Base-by-base conservation (phyloP, 225 moss, liverwort and hornwort species). In the Rhytidiadelphus loreus region DNA sequence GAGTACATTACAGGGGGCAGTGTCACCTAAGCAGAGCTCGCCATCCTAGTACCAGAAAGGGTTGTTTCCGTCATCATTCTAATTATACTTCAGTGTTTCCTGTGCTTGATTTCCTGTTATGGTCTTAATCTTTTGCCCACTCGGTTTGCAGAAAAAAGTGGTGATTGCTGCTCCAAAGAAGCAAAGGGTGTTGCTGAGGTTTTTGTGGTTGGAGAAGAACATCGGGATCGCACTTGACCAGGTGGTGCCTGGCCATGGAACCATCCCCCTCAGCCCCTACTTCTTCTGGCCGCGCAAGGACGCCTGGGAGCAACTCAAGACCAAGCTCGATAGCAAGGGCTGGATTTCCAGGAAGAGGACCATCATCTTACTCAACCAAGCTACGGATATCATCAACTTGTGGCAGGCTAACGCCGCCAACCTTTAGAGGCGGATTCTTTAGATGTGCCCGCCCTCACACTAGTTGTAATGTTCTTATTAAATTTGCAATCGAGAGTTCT, bases 231-330 rank as follows among this genome's bases (percentile, higher is more conserved):
- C 97, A 59, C 94, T 99, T 20, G 98, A 99, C 88, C 98, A 99
- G 93, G 97, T 95, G 60, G 95, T 99, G 33, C 97, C 97, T 50
- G 97, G 97, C n/a, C 97, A 99, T 86, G 98, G 98, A 91, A 95
- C 94, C 71, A 93, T 99, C 77, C 98, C 98, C 53, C 94, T 99
- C 53, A 95, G 98, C 81, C 98, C 98, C 13, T 99, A 96, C 94
- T 99, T 94, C 92, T 97, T 99, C 81, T 99, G 98, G 98, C 98
- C 98, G 35, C 96, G 97, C 88, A 99, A 97, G 89, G 98, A 97
- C 90, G 97, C 98, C 26, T 97, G 97, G 98, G 98, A 99, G 88
- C 96, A 99, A 79, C 92, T 99, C 44, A 97, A 97, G 87, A 91
- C 97, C 10, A 99, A 99, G 92, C 88, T 99, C 64, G 98, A 97